Evolutionary conservation across 345 rosid species (phyloP).

Genomic region (Salix brachista): DNA sequence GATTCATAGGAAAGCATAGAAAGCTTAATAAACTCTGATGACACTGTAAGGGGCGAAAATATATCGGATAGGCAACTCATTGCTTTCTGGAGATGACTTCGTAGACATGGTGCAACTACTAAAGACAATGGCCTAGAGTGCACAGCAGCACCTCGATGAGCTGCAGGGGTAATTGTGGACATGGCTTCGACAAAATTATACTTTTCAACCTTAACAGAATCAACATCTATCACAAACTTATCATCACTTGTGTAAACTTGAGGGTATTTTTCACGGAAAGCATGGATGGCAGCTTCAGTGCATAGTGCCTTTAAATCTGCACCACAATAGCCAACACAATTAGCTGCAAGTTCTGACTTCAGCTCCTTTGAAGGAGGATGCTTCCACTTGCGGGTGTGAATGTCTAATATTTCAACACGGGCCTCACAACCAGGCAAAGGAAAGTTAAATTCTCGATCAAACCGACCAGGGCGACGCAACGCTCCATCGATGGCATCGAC

Average conservation of each 20-base stretch:
- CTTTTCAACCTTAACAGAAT: conserved; percentile 78
- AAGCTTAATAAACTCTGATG: conserved; percentile 75
- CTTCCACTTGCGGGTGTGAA: conserved; percentile 98
- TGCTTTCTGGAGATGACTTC: conserved; percentile 71
- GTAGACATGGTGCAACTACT: conserved; percentile 88
- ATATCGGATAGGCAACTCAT: conserved; percentile 66
- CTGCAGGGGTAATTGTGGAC: conserved; percentile 97
- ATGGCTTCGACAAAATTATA: conserved; percentile 90
- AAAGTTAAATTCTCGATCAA: conserved; percentile 95
- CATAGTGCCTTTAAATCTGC: conserved; percentile 96
- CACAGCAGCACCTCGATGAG: conserved; percentile 93
- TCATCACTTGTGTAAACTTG: conserved; percentile 98
- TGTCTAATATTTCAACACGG: conserved; percentile 90
- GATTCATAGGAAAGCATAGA: conserved; percentile 95
- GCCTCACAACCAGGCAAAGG: conserved; percentile 99
- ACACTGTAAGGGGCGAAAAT: conserved; percentile 64
- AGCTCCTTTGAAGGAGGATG: conserved; percentile 83
- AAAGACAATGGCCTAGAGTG: conserved; percentile 93
- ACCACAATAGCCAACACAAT: conserved; percentile 98
- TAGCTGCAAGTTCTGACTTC: conserved; percentile 87
- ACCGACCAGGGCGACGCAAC: conserved; percentile 97
- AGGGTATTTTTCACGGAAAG: conserved; percentile 97
- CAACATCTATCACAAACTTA: conserved; percentile 90
- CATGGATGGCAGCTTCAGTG: conserved; percentile 98
- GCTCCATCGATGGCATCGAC: conserved; percentile 99